Evolutionary conservation across 345 rosid genomes (phyloP).

Genomic region (Salix purpurea): DNA sequence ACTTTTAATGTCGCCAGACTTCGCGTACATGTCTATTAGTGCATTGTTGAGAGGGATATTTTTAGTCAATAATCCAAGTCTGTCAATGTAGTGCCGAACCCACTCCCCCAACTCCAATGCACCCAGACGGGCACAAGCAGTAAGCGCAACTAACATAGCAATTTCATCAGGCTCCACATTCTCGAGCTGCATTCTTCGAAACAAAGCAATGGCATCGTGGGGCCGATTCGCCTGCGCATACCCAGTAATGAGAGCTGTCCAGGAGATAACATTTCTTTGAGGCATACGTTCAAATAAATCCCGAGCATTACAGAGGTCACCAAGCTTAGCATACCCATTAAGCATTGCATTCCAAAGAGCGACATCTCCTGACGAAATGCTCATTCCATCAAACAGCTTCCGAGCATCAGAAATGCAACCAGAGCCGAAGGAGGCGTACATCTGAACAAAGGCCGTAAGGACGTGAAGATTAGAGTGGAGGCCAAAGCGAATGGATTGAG

Average conservation of each 20-base stretch:
- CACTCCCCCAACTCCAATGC: conserved; percentile 57
- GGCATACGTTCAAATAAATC: conserved; percentile 54
- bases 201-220: conserved; percentile 46
- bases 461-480: conserved; percentile 39
- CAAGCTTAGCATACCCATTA: conserved; percentile 44
- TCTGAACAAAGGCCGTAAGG: conserved; percentile 50
- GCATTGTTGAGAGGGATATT: conserved; percentile 50
- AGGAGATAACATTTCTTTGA: conserved; percentile 49
- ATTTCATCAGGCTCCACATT: conserved; percentile 65
- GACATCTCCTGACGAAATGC: conserved; percentile 16
- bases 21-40: conserved; percentile 66
- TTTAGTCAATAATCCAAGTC: conserved; percentile 33
- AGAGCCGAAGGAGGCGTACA: conserved; percentile 35
- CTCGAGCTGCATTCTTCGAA: conserved; percentile 52
- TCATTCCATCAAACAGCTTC: conserved; percentile 51
- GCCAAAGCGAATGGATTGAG: conserved; percentile 46
- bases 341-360: conserved; percentile 64
- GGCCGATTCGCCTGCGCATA: conserved; percentile 46
- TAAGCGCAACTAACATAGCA: conserved; percentile 53
- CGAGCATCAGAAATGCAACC: conserved; percentile 35
- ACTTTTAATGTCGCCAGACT: conserved; percentile 54
- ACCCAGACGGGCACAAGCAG: conserved; percentile 71
- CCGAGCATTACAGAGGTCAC: conserved; percentile 41
- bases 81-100: conserved; percentile 42
- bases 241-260: conserved; percentile 70